Percentiles rank a stretch among this genome's conserved stretches.
Evolutionary conservation across 805 yeast genomes (phyloP).

Genomic region (Saturnispora hagleri): DNA sequence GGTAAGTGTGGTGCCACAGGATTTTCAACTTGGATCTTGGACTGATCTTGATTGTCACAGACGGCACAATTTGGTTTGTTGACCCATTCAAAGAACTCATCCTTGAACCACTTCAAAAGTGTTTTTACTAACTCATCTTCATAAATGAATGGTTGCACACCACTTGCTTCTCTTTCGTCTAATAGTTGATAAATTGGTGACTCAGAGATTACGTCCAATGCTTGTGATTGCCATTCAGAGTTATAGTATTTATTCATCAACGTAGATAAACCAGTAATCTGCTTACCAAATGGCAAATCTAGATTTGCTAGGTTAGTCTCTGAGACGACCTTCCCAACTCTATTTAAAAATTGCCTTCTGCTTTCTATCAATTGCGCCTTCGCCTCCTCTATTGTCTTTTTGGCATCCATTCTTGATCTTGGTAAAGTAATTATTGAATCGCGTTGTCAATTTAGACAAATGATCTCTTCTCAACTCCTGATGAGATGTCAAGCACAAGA

Average conservation of each 20-base stretch:
- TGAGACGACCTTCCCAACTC: neutral
- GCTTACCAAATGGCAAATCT: neutral
- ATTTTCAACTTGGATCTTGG: constrained; percentile 32
- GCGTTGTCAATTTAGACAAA: neutral
- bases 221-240: constrained; percentile 35
- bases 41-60: constrained; percentile 38
- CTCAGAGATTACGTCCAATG: constrained; percentile 56
- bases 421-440: neutral
- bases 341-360: neutral
- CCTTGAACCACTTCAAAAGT: constrained; percentile 60
- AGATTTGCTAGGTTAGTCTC: neutral
- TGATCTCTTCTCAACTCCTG: neutral
- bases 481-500: neutral
- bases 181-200: constrained; percentile 48
- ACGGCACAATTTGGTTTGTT: constrained; percentile 52
- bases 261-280: neutral
- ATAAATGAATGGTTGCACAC: constrained; percentile 28
- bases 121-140: constrained; percentile 52
- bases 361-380: neutral
- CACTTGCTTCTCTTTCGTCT: constrained; percentile 17
- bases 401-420: neutral
- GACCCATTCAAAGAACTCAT: constrained; percentile 78
- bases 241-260: constrained; percentile 3
- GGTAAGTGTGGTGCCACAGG: constrained; percentile 26
- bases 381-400: neutral